Conservation (phyloP, 2,329 filamentous ascomycete genomes). For the Helminthosporium solani region DNA sequence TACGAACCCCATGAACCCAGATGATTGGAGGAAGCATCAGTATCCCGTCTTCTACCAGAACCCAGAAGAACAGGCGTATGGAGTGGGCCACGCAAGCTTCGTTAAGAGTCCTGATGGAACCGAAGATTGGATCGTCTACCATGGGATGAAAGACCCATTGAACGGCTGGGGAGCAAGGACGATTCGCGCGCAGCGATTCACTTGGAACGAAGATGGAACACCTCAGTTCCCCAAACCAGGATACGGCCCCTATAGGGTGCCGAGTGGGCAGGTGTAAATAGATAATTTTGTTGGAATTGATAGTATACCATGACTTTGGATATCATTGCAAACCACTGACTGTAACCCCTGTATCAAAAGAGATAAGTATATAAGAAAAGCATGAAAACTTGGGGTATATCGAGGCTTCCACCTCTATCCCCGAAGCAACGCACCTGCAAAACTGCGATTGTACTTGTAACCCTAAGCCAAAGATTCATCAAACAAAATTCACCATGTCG, state of each 20-base stretch:
- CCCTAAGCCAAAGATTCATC: no score
- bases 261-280: conserved; percentile 26
- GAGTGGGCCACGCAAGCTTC: conserved; percentile 55
- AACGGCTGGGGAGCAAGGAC: conserved; percentile 51
- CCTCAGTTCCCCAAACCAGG: conserved; percentile 52
- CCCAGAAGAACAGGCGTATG: conserved; percentile 46
- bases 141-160: conserved; percentile 52
- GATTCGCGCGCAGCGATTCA: conserved; percentile 52
- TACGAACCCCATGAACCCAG: conserved; percentile 51
- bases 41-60: conserved; percentile 53
- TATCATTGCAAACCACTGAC: no score
- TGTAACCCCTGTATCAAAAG: no score
- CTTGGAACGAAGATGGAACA: conserved; percentile 50
- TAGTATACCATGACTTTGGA: no score
- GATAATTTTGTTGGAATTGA: no score
- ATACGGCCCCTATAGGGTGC: conserved; percentile 49
- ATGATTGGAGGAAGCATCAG: conserved; percentile 52
- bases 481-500: no score
- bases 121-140: conserved; percentile 56
- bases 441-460: no score
- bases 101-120: conserved; percentile 50
- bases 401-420: no score
- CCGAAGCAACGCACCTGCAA: no score
- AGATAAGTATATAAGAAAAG: no score
- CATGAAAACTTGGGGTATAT: no score